These are phyloP conservation scores for Populus nigra DNA, from an alignment of 345 rosid genomes.

Conservation along the genomic window DNA sequence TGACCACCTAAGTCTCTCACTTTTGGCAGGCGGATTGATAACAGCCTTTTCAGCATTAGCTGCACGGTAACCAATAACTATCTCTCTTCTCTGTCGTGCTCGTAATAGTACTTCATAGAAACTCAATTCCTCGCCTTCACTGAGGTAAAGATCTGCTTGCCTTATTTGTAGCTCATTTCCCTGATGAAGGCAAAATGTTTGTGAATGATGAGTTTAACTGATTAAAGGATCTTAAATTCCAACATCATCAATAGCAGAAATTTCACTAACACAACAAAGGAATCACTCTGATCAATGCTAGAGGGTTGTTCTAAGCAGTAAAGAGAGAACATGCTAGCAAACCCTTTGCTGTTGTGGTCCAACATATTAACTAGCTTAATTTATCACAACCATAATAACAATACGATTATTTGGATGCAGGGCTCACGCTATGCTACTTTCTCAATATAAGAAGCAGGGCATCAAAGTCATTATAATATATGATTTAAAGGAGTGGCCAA, in stretches of 20 bases:
- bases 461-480: no score
- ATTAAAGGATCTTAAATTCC: not conserved
- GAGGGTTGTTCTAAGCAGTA: not conserved
- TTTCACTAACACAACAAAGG: not conserved
- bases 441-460: no score
- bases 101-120: slow-evolving; percentile 59
- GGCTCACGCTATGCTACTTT: no score
- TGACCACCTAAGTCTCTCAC: slow-evolving; percentile 50
- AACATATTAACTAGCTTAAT: not conserved
- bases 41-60: slow-evolving; percentile 58
- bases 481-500: not conserved
- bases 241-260: not conserved
- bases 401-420: no score
- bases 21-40: slow-evolving; percentile 54
- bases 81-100: slow-evolving; percentile 59
- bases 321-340: not conserved
- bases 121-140: slow-evolving; percentile 58
- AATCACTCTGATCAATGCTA: not conserved
- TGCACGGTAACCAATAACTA: slow-evolving; percentile 57
- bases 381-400: no score
- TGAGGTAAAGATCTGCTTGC: slow-evolving; percentile 56
- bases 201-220: not conserved
- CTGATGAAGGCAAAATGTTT: slow-evolving; percentile 23
- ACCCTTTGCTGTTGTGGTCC: not conserved
- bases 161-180: slow-evolving; percentile 73